phyloP scores from a whole-genome alignment of 805 yeast species.

The Spathaspora passalidarum region DNA sequence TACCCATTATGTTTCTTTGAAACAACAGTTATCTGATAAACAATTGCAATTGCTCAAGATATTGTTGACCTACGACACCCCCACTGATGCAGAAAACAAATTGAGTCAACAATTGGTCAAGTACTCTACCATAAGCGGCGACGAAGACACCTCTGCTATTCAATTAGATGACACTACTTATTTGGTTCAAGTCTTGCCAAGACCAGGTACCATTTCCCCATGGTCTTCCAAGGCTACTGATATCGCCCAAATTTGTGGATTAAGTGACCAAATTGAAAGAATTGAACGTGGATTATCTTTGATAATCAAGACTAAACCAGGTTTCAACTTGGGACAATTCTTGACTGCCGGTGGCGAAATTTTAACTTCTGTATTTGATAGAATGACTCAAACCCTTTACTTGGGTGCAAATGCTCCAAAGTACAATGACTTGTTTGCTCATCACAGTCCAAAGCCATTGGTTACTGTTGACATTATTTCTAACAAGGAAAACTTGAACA shows the following conservation, averaged over 20 bases:
- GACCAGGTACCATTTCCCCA: slow-evolving; percentile 96
- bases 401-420: slow-evolving; percentile 57
- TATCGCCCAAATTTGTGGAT: slow-evolving; percentile 85
- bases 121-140: slow-evolving; percentile 25
- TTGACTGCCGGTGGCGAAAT: slow-evolving; percentile 33
- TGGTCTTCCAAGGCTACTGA: slow-evolving; percentile 99
- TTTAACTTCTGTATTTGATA: slow-evolving; percentile 75
- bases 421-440: slow-evolving; percentile 69
- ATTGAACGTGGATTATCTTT: slow-evolving; percentile 89
- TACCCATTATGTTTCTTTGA: slow-evolving; percentile 75
- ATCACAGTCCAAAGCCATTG: slow-evolving; percentile 79
- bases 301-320: slow-evolving; percentile 66
- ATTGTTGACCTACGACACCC: slow-evolving; percentile 72
- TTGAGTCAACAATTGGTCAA: slow-evolving; percentile 39
- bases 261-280: slow-evolving; percentile 66
- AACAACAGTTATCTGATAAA: slow-evolving; percentile 32
- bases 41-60: slow-evolving; percentile 51
- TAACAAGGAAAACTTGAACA: slow-evolving; percentile 54
- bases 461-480: slow-evolving; percentile 66
- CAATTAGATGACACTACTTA: slow-evolving; percentile 36
- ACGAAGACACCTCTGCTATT: slow-evolving; percentile 11
- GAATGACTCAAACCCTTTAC: slow-evolving; percentile 86
- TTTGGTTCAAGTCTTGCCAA: slow-evolving; percentile 77
- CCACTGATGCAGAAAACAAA: slow-evolving; percentile 52
- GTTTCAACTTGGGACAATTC: slow-evolving; percentile 54